Evolutionary conservation across 306 rosid genomes (phyloP), one percentile per base, ranked within the genome.

Genomic region (Cicer chorassanicum): DNA sequence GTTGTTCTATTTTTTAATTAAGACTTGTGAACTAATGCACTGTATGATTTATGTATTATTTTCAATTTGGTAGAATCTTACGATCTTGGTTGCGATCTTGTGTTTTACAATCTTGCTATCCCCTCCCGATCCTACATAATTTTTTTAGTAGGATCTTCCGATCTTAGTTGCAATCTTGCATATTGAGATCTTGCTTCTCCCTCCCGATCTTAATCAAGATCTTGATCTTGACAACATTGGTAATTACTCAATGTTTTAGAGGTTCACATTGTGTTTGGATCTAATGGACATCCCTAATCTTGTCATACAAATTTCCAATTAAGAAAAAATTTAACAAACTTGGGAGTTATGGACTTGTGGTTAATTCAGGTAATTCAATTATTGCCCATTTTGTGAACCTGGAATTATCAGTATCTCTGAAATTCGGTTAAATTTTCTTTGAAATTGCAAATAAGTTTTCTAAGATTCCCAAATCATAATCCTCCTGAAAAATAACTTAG

Each of bases 351-450:
- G 9, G 64, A 39, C 65, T 74, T 38, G 44, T 61, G 21, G 29
- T 80, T 80, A 49, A 80, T 60, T 80, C 70, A 59, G 59, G 50
- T 68, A 48, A 53, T 54, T 29, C 61, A 44, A 56, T 29, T 45
- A 72, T 41, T 59, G 56, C 18, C 14, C 63, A 65, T 55, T 36
- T 54, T 45, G 64, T 38, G 70, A 79, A 65, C 62, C 62, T 48
- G 56, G 70, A 21, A 66, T 57, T 8, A 48, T 50, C 21, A 44
- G 60, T 70, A 29, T 29, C 65, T 50, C 39, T 10, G 29, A 60
- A 69, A 15, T 56, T 70, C 16, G 70, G 57, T 62, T 70, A 13
- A 21, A 13, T 61, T 63, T 60, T 57, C 12, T 72, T 39, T 14
- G 4, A 29, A 70, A 70, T 50, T 59, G 65, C 54, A 48, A 48